phyloP scores from a whole-genome alignment of 805 yeast species.

The Torulaspora indica region DNA sequence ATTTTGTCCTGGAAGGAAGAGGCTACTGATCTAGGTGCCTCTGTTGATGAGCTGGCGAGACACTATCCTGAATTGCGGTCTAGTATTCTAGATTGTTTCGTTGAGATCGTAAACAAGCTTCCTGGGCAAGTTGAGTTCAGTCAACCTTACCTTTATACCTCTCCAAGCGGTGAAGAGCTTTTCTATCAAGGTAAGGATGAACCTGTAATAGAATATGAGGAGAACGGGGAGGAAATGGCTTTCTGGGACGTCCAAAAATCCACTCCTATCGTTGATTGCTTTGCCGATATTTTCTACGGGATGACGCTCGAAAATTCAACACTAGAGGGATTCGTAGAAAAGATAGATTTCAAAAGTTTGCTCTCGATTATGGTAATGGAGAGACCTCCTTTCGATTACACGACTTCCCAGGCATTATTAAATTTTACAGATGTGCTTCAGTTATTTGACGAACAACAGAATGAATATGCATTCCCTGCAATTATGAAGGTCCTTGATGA shows the following conservation, averaged over 20 bases:
- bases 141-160: conserved; percentile 43
- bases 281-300: conserved; percentile 45
- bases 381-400: conserved; percentile 59
- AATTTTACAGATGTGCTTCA: conserved; percentile 53
- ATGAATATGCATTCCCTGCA: conserved; percentile 43
- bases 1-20: conserved; percentile 51
- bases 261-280: conserved; percentile 47
- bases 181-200: conserved; percentile 44
- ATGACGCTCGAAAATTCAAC: conserved; percentile 49
- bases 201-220: conserved; percentile 40
- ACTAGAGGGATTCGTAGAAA: conserved; percentile 40
- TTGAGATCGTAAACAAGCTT: conserved; percentile 42
- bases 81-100: conserved; percentile 46
- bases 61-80: conserved; percentile 76
- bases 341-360: conserved; percentile 43
- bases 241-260: conserved; percentile 51
- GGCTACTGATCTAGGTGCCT: conserved; percentile 54
- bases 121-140: conserved; percentile 41
- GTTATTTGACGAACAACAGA: conserved; percentile 51
- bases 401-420: conserved; percentile 49
- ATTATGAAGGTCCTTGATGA: conserved; percentile 36
- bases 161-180: conserved; percentile 34
- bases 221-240: conserved; percentile 39
- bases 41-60: conserved; percentile 74
- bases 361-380: conserved; percentile 45